Evolutionary conservation across 768 basidiomycete genomes (phyloP).

Genomic region (Collybia sp.): DNA sequence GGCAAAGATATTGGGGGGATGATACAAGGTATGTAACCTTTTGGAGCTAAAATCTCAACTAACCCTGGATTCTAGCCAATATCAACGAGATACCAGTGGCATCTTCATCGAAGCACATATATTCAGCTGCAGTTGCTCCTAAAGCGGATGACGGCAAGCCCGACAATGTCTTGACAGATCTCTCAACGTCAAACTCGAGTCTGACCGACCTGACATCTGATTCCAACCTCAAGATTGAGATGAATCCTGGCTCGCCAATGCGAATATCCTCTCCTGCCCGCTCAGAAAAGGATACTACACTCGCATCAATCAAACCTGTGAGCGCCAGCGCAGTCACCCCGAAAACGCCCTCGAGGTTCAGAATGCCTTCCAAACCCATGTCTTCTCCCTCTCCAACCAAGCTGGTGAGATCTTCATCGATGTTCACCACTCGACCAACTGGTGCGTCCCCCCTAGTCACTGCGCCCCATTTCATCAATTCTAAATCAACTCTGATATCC

Average conservation of each 20-base stretch:
- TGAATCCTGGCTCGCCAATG: conserved; percentile 28
- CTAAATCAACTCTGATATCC: too few species aligned
- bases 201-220: conserved; percentile 9
- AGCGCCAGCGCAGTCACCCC: background rate
- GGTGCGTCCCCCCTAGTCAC: conserved; percentile 15
- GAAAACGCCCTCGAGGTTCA: conserved; percentile 19
- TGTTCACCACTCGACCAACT: conserved; percentile 20
- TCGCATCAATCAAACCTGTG: too few species aligned
- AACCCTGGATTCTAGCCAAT: too few species aligned
- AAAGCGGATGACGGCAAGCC: background rate
- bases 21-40: conserved; percentile 4
- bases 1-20: conserved; percentile 8
- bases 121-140: background rate
- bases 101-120: too few species aligned
- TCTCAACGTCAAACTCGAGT: conserved; percentile 7
- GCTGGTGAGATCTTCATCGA: conserved; percentile 24
- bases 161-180: background rate
- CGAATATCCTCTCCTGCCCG: conserved; percentile 20
- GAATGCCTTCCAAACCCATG: conserved; percentile 12
- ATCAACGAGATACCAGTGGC: too few species aligned
- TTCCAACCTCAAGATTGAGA: background rate
- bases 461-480: too few species aligned
- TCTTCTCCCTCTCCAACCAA: conserved; percentile 25
- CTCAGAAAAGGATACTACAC: too few species aligned
- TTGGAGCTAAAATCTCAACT: too few species aligned